Evolutionary conservation across 306 rosid species (phyloP).

Genomic region (Clitoria ternatea): DNA sequence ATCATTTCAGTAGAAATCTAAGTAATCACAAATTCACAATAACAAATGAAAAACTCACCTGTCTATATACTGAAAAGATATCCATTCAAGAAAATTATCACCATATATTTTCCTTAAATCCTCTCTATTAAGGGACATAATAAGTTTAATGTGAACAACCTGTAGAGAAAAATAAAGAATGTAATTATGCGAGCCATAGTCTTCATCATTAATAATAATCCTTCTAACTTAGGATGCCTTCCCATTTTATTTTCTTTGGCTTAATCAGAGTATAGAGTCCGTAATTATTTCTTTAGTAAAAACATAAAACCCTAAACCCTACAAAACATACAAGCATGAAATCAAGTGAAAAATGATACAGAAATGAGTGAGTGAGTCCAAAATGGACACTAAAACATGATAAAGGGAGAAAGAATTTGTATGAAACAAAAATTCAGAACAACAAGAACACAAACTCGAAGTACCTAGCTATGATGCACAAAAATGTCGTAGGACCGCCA

Average conservation of each 20-base stretch:
- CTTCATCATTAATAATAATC: background rate
- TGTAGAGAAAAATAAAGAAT: constrained; percentile 36
- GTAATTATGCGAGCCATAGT: background rate
- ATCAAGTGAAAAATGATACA: too few relatives aligned
- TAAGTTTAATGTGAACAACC: constrained; percentile 90
- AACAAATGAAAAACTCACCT: constrained; percentile 40
- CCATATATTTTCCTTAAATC: constrained; percentile 86
- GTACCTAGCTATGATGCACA: too few relatives aligned
- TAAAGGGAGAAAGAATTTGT: too few relatives aligned
- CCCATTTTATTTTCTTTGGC: background rate
- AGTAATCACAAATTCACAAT: constrained; percentile 3
- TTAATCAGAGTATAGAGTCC: too few relatives aligned
- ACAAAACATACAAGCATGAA: too few relatives aligned
- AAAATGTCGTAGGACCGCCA: too few relatives aligned
- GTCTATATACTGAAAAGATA: constrained; percentile 88
- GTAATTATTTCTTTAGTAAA: too few relatives aligned
- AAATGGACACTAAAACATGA: too few relatives aligned
- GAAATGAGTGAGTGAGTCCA: too few relatives aligned
- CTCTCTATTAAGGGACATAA: constrained; percentile 83
- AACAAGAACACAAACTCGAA: too few relatives aligned
- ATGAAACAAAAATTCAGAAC: too few relatives aligned
- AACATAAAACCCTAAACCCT: too few relatives aligned
- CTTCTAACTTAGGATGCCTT: background rate
- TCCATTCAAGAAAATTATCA: constrained; percentile 93
- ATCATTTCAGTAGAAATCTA: constrained; percentile 2